A percentile compares a stretch with the other conserved stretches of the same genome.
Evolutionary conservation across 257 asterid genomes (phyloP).

Genomic region (Knoxia roxburghii): DNA sequence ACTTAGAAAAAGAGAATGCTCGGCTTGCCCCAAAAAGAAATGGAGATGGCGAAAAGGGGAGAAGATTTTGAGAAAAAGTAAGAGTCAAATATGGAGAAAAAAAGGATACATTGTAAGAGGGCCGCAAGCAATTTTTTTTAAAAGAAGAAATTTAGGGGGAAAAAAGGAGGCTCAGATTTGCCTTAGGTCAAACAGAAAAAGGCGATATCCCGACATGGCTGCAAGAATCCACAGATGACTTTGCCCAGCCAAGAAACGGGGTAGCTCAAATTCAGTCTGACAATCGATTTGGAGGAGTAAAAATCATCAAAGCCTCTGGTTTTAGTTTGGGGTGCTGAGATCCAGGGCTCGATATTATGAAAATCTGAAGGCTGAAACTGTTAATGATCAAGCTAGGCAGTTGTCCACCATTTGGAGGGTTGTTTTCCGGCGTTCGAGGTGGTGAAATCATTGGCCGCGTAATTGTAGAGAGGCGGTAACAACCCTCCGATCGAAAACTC

Average conservation of each 20-base stretch:
- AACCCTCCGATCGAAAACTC: not conserved
- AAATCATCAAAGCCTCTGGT: slow-evolving; percentile 6
- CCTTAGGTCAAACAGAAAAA: not conserved
- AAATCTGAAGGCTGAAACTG: no score
- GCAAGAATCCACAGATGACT: not conserved
- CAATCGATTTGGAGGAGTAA: not conserved
- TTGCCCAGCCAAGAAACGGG: slow-evolving; percentile 18
- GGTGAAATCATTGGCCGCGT: not conserved
- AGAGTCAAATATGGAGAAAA: no score
- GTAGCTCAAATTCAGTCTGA: not conserved
- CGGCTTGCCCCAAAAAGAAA: no score
- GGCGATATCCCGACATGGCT: not conserved
- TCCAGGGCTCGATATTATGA: no score
- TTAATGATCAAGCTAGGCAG: no score
- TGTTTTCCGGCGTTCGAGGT: not conserved
- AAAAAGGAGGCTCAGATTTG: not conserved
- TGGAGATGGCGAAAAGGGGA: no score
- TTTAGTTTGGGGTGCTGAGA: not conserved
- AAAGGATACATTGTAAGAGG: no score
- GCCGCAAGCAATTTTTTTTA: no score
- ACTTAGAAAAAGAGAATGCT: no score
- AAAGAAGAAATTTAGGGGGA: no score
- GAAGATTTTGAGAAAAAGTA: no score
- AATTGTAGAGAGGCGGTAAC: slow-evolving; percentile 4
- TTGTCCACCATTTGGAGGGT: not conserved